Evolutionary conservation across 225 moss, liverwort and hornwort genomes (phyloP).

Genomic region (Lunularia cruciata): DNA sequence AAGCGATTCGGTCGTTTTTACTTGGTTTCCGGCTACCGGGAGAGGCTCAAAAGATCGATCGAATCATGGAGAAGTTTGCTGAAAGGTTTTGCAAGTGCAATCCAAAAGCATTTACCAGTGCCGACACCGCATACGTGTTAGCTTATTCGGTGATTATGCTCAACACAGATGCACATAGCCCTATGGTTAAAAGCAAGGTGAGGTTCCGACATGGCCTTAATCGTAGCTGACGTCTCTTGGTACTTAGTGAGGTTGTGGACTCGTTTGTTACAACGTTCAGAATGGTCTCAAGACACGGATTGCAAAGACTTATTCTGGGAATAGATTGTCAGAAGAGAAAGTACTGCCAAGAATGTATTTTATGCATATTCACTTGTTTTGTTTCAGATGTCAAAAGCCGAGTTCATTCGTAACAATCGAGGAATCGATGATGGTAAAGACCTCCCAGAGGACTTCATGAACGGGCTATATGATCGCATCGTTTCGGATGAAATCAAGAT

Average conservation of each 20-base stretch:
- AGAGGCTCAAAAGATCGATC: constrained; percentile 97
- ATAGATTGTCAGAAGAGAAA: too few species aligned
- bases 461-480: constrained; percentile 89
- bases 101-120: constrained; percentile 89
- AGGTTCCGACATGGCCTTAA: constrained; percentile 15
- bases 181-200: constrained; percentile 95
- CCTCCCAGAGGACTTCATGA: constrained; percentile 91
- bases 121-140: constrained; percentile 96
- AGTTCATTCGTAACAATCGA: constrained; percentile 96
- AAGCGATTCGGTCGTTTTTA: constrained; percentile 84
- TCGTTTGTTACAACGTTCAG: too few species aligned
- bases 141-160: constrained; percentile 98
- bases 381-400: constrained; percentile 96
- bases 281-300: too few species aligned
- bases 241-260: neutral
- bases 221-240: neutral
- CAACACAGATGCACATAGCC: constrained; percentile 97
- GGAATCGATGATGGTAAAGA: constrained; percentile 99
- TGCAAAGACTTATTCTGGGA: too few species aligned
- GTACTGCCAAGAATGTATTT: neutral
- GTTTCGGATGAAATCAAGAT: constrained; percentile 95
- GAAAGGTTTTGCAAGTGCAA: constrained; percentile 97
- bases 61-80: constrained; percentile 99
- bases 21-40: constrained; percentile 96
- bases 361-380: neutral